These are phyloP conservation scores for Ilex aquifolium DNA, from an alignment of 257 asterid species.

Conservation along the genomic window DNA sequence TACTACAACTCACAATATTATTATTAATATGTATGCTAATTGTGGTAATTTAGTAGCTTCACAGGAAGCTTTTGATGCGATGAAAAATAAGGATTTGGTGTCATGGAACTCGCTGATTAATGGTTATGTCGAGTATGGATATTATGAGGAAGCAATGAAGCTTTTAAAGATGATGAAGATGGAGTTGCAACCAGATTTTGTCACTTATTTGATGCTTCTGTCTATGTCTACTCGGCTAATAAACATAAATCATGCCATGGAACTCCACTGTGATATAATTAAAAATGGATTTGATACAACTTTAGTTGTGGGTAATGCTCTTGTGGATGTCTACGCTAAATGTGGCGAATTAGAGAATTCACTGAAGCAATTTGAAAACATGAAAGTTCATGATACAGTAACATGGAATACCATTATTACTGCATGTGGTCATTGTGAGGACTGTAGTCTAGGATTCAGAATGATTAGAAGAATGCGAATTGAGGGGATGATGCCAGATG, in stretches of 20 bases:
- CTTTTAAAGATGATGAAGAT: slow-evolving; percentile 50
- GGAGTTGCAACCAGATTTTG: slow-evolving; percentile 47
- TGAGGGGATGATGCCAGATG: slow-evolving; percentile 52
- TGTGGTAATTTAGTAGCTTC: slow-evolving; percentile 59
- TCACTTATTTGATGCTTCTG: slow-evolving; percentile 55
- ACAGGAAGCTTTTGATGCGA: slow-evolving; percentile 49
- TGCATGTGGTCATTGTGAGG: slow-evolving; percentile 50
- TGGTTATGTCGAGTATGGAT: slow-evolving; percentile 44
- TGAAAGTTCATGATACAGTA: slow-evolving; percentile 53
- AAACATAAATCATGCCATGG: slow-evolving; percentile 30
- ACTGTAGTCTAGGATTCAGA: slow-evolving; percentile 49
- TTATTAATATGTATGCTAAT: slow-evolving; percentile 72
- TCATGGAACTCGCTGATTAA: slow-evolving; percentile 73
- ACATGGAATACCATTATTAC: slow-evolving; percentile 76
- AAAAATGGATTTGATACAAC: slow-evolving; percentile 58
- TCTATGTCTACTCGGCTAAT: slow-evolving; percentile 34
- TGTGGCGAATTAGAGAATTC: slow-evolving; percentile 52
- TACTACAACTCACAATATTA: slow-evolving; percentile 37
- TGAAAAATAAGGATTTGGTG: slow-evolving; percentile 58
- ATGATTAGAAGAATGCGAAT: slow-evolving; percentile 64
- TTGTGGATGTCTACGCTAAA: slow-evolving; percentile 70
- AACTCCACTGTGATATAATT: slow-evolving; percentile 51
- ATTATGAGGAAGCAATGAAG: slow-evolving; percentile 46
- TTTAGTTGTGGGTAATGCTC: slow-evolving; percentile 55
- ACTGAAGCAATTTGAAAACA: slow-evolving; percentile 56